These are phyloP conservation scores for Mrakia gelida DNA, from an alignment of 768 basidiomycete genomes.

Conservation along the genomic window DNA sequence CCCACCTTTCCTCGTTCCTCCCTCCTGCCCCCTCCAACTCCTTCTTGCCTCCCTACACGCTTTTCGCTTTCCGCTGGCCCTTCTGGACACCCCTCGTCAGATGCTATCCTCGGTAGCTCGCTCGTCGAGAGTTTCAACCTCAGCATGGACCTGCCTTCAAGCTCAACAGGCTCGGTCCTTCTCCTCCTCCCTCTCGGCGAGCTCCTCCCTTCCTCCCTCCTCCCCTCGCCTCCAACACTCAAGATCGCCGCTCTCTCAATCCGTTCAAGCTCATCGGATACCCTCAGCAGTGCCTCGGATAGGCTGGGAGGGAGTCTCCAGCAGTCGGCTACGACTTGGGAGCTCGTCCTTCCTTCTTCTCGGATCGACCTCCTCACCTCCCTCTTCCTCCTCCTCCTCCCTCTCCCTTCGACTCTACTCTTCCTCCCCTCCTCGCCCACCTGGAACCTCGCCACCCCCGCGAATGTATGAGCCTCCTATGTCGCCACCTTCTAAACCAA, in stretches of 20 bases:
- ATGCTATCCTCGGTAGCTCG: constrained; percentile 7
- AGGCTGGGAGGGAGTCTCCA: too few species aligned
- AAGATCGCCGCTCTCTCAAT: neutral
- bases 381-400: neutral
- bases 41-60: neutral
- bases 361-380: neutral
- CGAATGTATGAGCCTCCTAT: neutral
- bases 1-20: neutral
- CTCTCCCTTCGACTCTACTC: neutral
- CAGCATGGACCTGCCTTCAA: neutral
- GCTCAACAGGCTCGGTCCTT: neutral
- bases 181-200: neutral
- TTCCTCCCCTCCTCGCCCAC: neutral
- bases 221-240: neutral
- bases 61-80: neutral
- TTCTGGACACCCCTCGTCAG: neutral
- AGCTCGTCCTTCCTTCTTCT: neutral
- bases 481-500: neutral
- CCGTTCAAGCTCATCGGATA: neutral
- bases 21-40: neutral
- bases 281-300: neutral
- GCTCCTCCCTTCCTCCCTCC: neutral
- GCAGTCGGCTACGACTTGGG: neutral
- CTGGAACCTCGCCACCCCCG: neutral
- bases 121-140: neutral